Evolutionary conservation across 2,329 filamentous ascomycete genomes (phyloP).

Genomic region (Cadophora malorum): DNA sequence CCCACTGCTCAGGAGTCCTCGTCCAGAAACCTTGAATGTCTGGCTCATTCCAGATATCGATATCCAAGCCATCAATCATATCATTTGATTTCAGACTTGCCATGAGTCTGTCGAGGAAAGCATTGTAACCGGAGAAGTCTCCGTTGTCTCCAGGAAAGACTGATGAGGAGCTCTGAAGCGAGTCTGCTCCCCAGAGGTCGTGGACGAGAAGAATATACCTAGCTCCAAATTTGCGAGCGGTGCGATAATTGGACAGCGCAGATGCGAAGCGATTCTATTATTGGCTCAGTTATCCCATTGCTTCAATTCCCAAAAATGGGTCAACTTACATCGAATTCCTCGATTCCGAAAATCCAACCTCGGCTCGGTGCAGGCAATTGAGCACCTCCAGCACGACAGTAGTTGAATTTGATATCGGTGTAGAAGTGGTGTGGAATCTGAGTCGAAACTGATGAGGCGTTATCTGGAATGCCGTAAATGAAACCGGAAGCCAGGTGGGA

Average conservation of each 20-base stretch:
- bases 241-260: slow-evolving; percentile 52
- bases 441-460: slow-evolving; percentile 29
- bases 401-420: slow-evolving; percentile 50
- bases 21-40: slow-evolving; percentile 49
- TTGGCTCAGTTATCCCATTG: background rate
- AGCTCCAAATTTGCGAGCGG: slow-evolving; percentile 50
- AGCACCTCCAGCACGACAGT: slow-evolving; percentile 49
- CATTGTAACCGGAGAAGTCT: slow-evolving; percentile 53
- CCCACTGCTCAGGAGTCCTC: slow-evolving; percentile 48
- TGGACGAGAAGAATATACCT: slow-evolving; percentile 52
- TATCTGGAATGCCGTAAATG: slow-evolving; percentile 52
- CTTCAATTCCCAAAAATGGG: background rate
- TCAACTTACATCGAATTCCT: slow-evolving; percentile 38
- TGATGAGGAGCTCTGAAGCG: slow-evolving; percentile 45
- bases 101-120: slow-evolving; percentile 49
- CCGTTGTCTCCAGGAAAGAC: slow-evolving; percentile 55
- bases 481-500: slow-evolving; percentile 49
- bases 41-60: slow-evolving; percentile 62
- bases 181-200: slow-evolving; percentile 54
- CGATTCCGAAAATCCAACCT: slow-evolving; percentile 49
- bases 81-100: slow-evolving; percentile 46
- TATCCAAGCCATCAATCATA: slow-evolving; percentile 48
- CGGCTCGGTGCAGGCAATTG: slow-evolving; percentile 26
- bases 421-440: slow-evolving; percentile 50
- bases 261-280: slow-evolving; percentile 48